Conservation (phyloP, 257 asterid genomes). For the Ajuga chamaepitys region DNA sequence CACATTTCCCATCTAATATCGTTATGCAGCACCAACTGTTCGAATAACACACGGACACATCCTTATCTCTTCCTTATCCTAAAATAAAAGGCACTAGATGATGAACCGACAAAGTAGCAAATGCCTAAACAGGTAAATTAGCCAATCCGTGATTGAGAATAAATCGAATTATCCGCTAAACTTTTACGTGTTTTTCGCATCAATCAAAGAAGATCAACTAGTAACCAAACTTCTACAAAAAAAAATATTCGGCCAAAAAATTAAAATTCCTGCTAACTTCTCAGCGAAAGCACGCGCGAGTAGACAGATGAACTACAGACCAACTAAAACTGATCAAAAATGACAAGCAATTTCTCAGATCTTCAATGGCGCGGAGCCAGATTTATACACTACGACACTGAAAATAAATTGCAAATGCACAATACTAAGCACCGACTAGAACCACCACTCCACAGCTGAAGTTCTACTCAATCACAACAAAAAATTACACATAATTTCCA, state of each 20-base stretch:
- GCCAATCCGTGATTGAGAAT: neutral
- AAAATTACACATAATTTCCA: neutral
- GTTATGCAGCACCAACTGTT: too few species aligned
- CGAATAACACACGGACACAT: neutral
- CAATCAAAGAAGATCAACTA: slow-evolving; percentile 7
- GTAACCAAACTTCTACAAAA: neutral
- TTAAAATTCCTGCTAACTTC: neutral
- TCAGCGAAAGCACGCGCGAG: neutral
- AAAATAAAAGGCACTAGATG: neutral
- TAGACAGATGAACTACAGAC: neutral
- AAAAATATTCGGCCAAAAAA: neutral
- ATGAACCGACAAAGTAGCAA: neutral
- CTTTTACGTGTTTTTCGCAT: neutral
- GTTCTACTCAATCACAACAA: neutral
- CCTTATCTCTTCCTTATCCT: neutral
- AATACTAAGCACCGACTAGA: neutral
- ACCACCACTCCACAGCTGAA: neutral
- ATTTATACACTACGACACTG: neutral
- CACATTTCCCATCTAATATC: too few species aligned
- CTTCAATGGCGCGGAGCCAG: neutral
- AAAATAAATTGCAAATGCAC: neutral
- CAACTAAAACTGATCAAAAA: neutral
- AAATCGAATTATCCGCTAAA: neutral
- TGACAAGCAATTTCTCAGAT: slow-evolving; percentile 1
- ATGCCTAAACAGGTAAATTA: neutral